These are phyloP conservation scores for Letharia columbiana DNA, from an alignment of 495 filamentous ascomycete genomes.

Conservation along the genomic window DNA sequence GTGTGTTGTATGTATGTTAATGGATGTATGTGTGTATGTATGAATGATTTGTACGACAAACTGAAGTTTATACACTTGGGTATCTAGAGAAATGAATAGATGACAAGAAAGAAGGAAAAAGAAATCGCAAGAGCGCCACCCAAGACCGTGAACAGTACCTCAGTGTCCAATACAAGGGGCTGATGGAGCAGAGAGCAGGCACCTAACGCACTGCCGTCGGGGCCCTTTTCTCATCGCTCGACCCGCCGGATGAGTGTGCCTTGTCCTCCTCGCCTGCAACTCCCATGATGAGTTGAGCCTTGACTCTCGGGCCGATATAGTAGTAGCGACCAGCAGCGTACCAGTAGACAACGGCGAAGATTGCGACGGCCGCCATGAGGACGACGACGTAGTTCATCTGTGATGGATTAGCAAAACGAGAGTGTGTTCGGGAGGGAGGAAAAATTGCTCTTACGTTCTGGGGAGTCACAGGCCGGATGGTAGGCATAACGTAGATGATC, in stretches of 20 bases:
- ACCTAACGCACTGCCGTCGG: neutral
- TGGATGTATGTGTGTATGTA: too few relatives aligned
- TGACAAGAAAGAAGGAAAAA: neutral
- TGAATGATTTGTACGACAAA: neutral
- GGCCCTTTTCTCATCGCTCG: constrained; percentile 11
- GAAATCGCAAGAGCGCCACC: neutral
- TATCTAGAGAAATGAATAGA: neutral
- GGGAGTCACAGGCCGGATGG: constrained; percentile 42
- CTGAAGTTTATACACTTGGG: neutral
- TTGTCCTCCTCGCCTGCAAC: constrained; percentile 12
- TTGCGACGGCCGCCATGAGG: constrained; percentile 40
- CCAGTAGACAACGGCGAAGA: constrained; percentile 44
- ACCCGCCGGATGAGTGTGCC: constrained; percentile 2
- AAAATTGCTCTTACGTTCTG: constrained; percentile 29
- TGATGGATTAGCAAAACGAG: neutral
- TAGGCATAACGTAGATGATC: constrained; percentile 55
- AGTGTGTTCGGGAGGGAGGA: neutral
- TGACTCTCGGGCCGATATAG: constrained; percentile 45
- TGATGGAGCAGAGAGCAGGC: neutral
- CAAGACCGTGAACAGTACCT: neutral
- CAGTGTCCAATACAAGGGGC: neutral
- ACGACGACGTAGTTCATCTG: constrained; percentile 40
- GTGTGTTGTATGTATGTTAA: too few relatives aligned
- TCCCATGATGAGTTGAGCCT: constrained; percentile 30
- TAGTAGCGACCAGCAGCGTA: constrained; percentile 38